Evolutionary conservation across 345 rosid genomes (phyloP), one percentile per base, ranked within the genome.

Genomic region (Eutrema heterophyllum): DNA sequence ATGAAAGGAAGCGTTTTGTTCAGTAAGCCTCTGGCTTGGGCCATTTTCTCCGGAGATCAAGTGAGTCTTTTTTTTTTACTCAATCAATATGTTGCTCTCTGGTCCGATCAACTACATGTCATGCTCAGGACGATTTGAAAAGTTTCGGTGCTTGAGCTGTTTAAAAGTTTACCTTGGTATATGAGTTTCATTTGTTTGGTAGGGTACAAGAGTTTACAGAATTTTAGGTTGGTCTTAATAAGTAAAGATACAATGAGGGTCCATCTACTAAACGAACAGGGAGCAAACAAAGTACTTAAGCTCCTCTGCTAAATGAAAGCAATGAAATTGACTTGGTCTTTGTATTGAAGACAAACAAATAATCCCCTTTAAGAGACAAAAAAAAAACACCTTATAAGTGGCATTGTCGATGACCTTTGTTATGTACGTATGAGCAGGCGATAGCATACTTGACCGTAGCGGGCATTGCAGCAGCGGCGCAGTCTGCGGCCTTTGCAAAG

Each of bases 31-130:
- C 68, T 89, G 13, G 97, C 97, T 72, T 89, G 97, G 97, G 82
- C 80, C 68, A 89, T 92, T 79, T 91, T 95, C 85, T 83, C 86
- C 18, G 96, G 90, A 33, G 99, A 95, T 83, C 98, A 94, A 97
- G 98, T 91, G 55, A 68, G 4, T 44, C 45, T 21, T 21, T 21
- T 21, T 40, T 33, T 21, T 48, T 30, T 27, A 27, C 11, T 13
- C 10, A 32, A 8, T 51, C 1, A n/a, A 9, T n/a, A n/a, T n/a
- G n/a, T n/a, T n/a, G n/a, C 24, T 21, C 1, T 2, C 29, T 63
- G 27, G 57, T 24, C 15, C 1, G 12, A 16, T 52, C 44, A 32
- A 38, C 39, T n/a, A 12, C 41, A 65, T 44, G 54, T 43, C 56
- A 33, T 69, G 35, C 14, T n/a, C n/a, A 18, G 1, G 21, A 61